Evolutionary conservation across 2,329 filamentous ascomycete genomes (phyloP).

Genomic region (Apiospora hydei): DNA sequence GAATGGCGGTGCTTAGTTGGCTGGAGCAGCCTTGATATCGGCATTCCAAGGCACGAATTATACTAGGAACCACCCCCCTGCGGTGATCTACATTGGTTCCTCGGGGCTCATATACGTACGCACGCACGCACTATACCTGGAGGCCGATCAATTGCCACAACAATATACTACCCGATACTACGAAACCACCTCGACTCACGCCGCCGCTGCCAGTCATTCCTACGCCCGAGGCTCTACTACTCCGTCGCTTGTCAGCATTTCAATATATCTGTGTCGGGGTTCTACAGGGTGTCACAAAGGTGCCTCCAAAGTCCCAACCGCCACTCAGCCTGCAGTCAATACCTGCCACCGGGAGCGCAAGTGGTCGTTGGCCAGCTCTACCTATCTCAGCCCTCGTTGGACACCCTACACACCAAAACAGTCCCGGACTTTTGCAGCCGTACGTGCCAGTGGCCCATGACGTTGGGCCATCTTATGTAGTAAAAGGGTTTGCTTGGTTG

Average conservation of each 20-base stretch:
- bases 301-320: neutral
- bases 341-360: neutral
- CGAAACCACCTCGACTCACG: neutral
- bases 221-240: neutral
- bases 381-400: neutral
- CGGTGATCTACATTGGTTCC: constrained; percentile 8
- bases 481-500: constrained; percentile 2
- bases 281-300: constrained; percentile 7
- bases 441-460: constrained; percentile 4
- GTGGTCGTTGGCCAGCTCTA: neutral
- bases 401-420: neutral
- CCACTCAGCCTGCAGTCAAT: neutral
- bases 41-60: neutral
- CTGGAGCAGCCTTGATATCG: constrained; percentile 10
- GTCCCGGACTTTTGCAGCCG: neutral
- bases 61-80: neutral
- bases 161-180: neutral
- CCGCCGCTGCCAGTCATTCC: neutral
- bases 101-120: constrained; percentile 8
- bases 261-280: neutral
- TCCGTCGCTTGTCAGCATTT: neutral
- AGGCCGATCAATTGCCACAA: constrained; percentile 11
- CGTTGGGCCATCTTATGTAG: constrained; percentile 7
- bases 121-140: constrained; percentile 4
- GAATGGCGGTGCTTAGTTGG: constrained; percentile 20